These are phyloP conservation scores for Tylopilus rubrobrunneus DNA, from an alignment of 768 basidiomycete genomes.

Conservation along the genomic window DNA sequence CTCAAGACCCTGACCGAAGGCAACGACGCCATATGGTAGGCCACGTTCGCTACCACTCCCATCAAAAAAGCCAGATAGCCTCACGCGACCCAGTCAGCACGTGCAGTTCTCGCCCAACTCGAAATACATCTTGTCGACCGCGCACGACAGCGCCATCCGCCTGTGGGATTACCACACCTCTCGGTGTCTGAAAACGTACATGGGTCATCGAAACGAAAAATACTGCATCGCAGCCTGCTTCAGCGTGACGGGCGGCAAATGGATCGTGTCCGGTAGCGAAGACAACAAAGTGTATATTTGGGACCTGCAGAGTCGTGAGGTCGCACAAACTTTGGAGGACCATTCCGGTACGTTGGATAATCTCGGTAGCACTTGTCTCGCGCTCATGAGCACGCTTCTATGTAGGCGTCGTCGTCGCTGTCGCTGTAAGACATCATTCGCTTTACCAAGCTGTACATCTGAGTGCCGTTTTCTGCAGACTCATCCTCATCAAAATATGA, in stretches of 20 bases:
- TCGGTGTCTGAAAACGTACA: constrained; percentile 86
- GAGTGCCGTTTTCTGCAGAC: constrained; percentile 43
- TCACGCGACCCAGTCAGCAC: constrained; percentile 56
- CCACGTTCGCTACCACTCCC: not conserved
- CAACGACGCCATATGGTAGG: constrained; percentile 75
- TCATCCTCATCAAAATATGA: constrained; percentile 81
- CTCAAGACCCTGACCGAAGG: constrained; percentile 94
- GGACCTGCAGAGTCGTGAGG: constrained; percentile 85
- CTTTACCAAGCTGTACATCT: not conserved
- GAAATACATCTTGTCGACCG: constrained; percentile 89
- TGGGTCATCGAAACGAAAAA: constrained; percentile 76
- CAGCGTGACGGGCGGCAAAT: constrained; percentile 80
- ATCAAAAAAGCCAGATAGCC: not conserved
- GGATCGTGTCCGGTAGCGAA: constrained; percentile 90
- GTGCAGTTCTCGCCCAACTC: constrained; percentile 96
- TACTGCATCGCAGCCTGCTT: constrained; percentile 85
- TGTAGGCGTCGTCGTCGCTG: constrained; percentile 75
- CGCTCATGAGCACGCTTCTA: constrained; percentile 6
- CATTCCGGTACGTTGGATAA: constrained; percentile 53
- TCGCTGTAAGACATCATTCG: constrained; percentile 57
- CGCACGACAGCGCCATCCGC: constrained; percentile 89
- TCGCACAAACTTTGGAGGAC: constrained; percentile 76
- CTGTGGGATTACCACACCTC: constrained; percentile 95
- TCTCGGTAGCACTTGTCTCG: not conserved
- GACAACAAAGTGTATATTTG: constrained; percentile 87